Conservation (phyloP, 1,284 basidiomycete genomes). For the Golubevia sp. region DNA sequence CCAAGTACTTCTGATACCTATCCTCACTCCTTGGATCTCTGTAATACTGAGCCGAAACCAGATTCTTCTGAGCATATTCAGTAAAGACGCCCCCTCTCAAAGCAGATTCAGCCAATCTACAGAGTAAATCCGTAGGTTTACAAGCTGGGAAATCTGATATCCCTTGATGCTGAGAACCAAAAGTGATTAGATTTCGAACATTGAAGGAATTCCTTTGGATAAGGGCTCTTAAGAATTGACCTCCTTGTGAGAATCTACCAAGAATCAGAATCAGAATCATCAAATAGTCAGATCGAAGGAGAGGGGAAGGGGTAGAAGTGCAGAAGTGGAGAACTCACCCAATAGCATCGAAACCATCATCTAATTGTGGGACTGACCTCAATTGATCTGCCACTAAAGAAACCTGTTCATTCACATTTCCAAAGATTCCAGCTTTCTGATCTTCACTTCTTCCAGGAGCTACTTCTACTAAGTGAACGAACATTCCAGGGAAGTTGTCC, state of each 20-base stretch:
- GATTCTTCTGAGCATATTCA: constrained; percentile 77
- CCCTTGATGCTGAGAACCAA: constrained; percentile 66
- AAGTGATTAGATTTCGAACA: constrained; percentile 73
- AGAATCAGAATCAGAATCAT: constrained; percentile 89
- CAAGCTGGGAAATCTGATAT: constrained; percentile 80
- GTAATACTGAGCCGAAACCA: constrained; percentile 90
- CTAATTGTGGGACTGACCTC: constrained; percentile 71
- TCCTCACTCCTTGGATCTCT: constrained; percentile 71
- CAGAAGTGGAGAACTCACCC: constrained; percentile 31
- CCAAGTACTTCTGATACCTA: constrained; percentile 74
- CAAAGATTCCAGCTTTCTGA: constrained; percentile 76
- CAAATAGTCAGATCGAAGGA: constrained; percentile 67
- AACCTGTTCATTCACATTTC: constrained; percentile 77
- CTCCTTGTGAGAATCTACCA: constrained; percentile 64
- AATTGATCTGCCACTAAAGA: constrained; percentile 73
- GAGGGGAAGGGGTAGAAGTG: constrained; percentile 1
- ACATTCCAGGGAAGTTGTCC: constrained; percentile 79
- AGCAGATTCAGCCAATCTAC: constrained; percentile 70
- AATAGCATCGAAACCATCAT: constrained; percentile 65
- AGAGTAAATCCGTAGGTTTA: constrained; percentile 67
- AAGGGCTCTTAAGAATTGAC: constrained; percentile 88
- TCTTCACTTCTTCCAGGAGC: constrained; percentile 74
- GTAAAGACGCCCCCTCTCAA: constrained; percentile 78
- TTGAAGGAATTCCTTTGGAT: constrained; percentile 72
- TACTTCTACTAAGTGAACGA: constrained; percentile 79